A percentile compares a stretch with the other conserved stretches of the same genome.
phyloP scores from a whole-genome alignment of 768 basidiomycete species.

The Saitozyma sp. region DNA sequence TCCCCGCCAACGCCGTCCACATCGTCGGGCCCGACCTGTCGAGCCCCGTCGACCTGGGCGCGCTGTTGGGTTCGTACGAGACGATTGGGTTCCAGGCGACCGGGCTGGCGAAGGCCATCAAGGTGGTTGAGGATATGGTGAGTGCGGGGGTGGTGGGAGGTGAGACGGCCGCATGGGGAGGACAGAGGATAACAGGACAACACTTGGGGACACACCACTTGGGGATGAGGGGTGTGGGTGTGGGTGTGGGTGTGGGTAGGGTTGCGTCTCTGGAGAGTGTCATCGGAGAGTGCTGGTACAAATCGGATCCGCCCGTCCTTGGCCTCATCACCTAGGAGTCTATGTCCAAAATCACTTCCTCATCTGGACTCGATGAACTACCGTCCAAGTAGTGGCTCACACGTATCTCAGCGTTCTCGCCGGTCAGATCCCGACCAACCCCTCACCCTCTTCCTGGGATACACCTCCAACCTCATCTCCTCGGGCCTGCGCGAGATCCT shows the following conservation, averaged over 20 bases:
- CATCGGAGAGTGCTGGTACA: too few species aligned
- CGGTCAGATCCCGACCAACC: conserved; percentile 72
- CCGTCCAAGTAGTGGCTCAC: neutral
- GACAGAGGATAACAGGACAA: too few species aligned
- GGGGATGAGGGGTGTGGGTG: too few species aligned
- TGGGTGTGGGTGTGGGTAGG: too few species aligned
- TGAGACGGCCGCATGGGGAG: neutral
- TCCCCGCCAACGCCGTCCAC: conserved; percentile 42
- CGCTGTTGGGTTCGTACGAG: conserved; percentile 75
- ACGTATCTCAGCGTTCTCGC: conserved; percentile 69
- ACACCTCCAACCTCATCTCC: conserved; percentile 97
- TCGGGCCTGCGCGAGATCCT: conserved; percentile 94
- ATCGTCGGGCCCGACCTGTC: conserved; percentile 89
- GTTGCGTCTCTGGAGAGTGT: too few species aligned
- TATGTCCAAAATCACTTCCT: too few species aligned
- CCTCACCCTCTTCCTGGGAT: conserved; percentile 87
- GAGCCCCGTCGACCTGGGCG: conserved; percentile 63
- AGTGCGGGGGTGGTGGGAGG: conserved; percentile 21
- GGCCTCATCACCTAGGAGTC: too few species aligned
- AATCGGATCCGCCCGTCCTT: too few species aligned
- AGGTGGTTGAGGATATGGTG: conserved; percentile 92
- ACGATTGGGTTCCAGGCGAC: conserved; percentile 98
- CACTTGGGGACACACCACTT: too few species aligned
- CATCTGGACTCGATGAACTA: neutral
- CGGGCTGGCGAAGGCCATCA: conserved; percentile 80